Base-by-base conservation (phyloP, 306 rosid genomes). In the Dalbergia cochinchinensis region DNA sequence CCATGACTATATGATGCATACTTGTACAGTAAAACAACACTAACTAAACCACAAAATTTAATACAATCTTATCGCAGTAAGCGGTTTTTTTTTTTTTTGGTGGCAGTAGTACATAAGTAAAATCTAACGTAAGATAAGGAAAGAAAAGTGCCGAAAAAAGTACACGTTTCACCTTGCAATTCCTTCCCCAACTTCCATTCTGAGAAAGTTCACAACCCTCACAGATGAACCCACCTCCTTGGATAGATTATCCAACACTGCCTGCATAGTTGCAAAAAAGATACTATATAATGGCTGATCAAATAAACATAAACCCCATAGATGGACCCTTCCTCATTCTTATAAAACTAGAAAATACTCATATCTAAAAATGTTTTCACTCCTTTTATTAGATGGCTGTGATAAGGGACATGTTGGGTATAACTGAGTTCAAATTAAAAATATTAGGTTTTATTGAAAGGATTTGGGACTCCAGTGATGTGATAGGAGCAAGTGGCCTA, bases 131-230 rank as follows among this genome's bases (percentile, higher is more conserved):
- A 85, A 11, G 33, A 60, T 11, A 69, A 37, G 61, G 61, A 74
- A 76, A 34, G n/a, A 65, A 34, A 19, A 54, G 18, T 22, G 39
- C 11, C 20, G 34, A 50, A 67, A 69, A 65, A 34, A 44, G 65
- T 53, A 79, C 65, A 69, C 61, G 74, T 76, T 63, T 77, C 83
- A 91, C 96, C 98, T 88, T 79, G 86, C 89, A 84, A 90, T 88
- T 88, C 98, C 98, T 88, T 93, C 98, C 59, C 98, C 97, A 72
- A 95, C 92, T 82, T 92, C 97, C 92, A 93, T 90, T 84, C 98
- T 88, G 82, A 91, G 88, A 88, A 95, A 93, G 91, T 44, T 89
- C 65, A 87, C 87, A 64, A 93, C 81, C 92, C 85, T 93, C 82
- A 95, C 96, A 39, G 96, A 73, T 5, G 97, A 91, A 70, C 99